Conservation (phyloP, 495 filamentous ascomycete genomes). For the Schizothecium vesticola region DNA sequence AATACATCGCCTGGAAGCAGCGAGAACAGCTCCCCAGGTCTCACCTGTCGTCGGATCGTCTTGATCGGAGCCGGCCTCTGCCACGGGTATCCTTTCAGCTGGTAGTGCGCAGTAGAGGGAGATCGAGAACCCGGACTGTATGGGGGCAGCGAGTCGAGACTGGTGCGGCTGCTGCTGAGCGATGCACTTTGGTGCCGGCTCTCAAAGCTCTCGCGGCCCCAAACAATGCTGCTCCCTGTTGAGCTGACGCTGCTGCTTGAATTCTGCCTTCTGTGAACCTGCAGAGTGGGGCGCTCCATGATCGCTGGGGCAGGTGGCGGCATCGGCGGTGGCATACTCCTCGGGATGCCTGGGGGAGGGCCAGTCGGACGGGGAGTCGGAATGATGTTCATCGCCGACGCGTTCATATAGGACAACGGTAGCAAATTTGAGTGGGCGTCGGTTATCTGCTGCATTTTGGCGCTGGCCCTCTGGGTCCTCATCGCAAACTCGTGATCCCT, state of each 20-base stretch:
- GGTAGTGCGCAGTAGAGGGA: background rate
- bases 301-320: background rate
- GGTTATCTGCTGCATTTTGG: slow-evolving; percentile 16
- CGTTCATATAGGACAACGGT: background rate
- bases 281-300: slow-evolving; percentile 13
- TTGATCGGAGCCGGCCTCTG: slow-evolving; percentile 35
- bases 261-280: slow-evolving; percentile 17
- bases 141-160: slow-evolving; percentile 34
- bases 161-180: slow-evolving; percentile 36
- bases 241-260: slow-evolving; percentile 26
- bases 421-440: background rate
- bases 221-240: slow-evolving; percentile 18
- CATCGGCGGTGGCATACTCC: background rate
- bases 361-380: slow-evolving; percentile 14
- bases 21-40: slow-evolving; percentile 47
- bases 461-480: slow-evolving; percentile 22
- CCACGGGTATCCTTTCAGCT: slow-evolving; percentile 26
- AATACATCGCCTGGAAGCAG: slow-evolving; percentile 55
- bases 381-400: slow-evolving; percentile 10
- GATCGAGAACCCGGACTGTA: slow-evolving; percentile 7
- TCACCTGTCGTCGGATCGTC: slow-evolving; percentile 29
- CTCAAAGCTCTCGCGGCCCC: slow-evolving; percentile 24
- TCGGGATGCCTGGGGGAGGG: background rate
- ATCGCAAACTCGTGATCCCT: slow-evolving; percentile 24
- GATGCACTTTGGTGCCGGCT: slow-evolving; percentile 20